Percentiles rank a stretch among this genome's conserved stretches.
Conservation (phyloP, 495 filamentous ascomycete genomes). For the Talaromyces adpressus region DNA sequence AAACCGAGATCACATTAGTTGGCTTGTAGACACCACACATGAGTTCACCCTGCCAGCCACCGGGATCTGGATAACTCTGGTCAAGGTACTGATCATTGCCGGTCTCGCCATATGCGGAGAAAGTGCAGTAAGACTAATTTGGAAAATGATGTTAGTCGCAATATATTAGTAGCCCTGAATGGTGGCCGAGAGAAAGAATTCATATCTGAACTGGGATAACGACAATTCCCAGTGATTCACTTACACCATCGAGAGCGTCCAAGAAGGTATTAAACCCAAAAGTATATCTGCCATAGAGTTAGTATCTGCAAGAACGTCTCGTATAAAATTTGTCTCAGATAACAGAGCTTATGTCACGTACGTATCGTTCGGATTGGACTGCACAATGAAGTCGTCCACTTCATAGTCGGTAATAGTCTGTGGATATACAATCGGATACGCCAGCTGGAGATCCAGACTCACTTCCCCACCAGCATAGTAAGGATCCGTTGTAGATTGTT, state of each 20-base stretch:
- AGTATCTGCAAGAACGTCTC: not conserved
- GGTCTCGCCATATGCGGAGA: conserved; percentile 14
- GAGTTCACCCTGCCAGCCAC: conserved; percentile 31
- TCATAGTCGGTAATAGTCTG: conserved; percentile 51
- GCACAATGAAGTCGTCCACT: conserved; percentile 41
- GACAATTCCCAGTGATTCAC: not conserved
- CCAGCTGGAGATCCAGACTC: conserved; percentile 41
- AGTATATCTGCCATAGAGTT: conserved; percentile 15
- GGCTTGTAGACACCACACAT: conserved; percentile 35
- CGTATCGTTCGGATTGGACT: conserved; percentile 27
- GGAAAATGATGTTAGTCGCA: not conserved
- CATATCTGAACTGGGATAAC: not conserved
- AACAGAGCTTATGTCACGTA: not conserved
- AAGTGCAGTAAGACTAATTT: conserved; percentile 14
- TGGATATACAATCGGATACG: conserved; percentile 41
- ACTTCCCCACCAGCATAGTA: conserved; percentile 32
- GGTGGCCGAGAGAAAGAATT: not conserved
- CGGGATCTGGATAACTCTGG: conserved; percentile 33
- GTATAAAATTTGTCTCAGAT: no score
- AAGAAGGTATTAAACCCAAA: conserved; percentile 44
- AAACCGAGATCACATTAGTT: conserved; percentile 41
- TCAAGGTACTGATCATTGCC: conserved; percentile 11
- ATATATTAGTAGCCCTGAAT: not conserved
- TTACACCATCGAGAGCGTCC: conserved; percentile 47
- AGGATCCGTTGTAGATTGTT: conserved; percentile 22